phyloP scores from a whole-genome alignment of 1,139 yeast genomes.

The Geotrichum europaeum region DNA sequence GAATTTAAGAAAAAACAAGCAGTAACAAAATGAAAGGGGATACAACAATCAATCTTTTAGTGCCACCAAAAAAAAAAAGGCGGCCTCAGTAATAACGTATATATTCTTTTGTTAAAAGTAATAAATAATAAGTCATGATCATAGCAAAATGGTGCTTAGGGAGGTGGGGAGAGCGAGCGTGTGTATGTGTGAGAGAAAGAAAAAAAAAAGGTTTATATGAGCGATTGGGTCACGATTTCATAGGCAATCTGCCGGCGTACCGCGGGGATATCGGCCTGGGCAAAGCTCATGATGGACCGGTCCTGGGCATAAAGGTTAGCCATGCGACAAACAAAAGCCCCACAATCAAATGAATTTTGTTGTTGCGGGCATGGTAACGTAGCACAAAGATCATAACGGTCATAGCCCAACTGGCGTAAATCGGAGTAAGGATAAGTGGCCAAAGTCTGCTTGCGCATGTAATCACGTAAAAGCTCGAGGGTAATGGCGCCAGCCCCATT shows the following conservation, averaged over 20 bases:
- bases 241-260: conserved; percentile 69
- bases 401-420: conserved; percentile 29
- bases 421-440: conserved; percentile 35
- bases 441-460: conserved; percentile 32
- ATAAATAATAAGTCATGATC: not conserved
- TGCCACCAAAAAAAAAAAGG: too few relatives aligned
- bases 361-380: conserved; percentile 65
- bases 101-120: not conserved
- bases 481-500: conserved; percentile 50
- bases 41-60: too few relatives aligned
- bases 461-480: conserved; percentile 49
- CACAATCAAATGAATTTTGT: conserved; percentile 86
- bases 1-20: conserved; percentile 1
- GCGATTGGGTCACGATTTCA: conserved; percentile 29
- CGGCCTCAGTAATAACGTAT: not conserved
- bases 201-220: not conserved
- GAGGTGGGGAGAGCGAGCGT: not conserved
- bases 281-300: conserved; percentile 44
- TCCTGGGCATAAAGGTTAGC: conserved; percentile 52
- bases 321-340: conserved; percentile 82
- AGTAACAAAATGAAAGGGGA: not conserved
- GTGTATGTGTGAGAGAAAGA: not conserved
- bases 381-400: conserved; percentile 21
- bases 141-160: not conserved
- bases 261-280: conserved; percentile 63